Evolutionary conservation across 176 grass and related monocot species (phyloP).

Genomic region (Musa acuminata): DNA sequence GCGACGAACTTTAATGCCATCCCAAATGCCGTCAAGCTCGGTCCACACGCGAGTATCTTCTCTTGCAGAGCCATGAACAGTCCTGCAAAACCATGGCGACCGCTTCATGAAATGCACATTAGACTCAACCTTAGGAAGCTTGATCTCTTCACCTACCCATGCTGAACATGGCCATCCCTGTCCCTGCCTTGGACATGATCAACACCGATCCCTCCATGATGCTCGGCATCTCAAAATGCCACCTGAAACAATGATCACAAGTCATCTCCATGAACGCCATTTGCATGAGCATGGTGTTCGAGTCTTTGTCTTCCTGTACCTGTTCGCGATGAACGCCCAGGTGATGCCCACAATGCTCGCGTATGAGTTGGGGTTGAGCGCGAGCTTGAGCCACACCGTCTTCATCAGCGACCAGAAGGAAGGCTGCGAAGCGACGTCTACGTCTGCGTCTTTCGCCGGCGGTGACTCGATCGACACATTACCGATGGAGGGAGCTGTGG

Average conservation of each 20-base stretch:
- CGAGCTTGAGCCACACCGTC: constrained; percentile 51
- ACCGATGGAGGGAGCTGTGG: constrained; percentile 28
- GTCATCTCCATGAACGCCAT: too few species aligned
- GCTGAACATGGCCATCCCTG: constrained; percentile 83
- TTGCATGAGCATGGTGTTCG: too few species aligned
- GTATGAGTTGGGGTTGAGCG: constrained; percentile 60
- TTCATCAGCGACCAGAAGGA: constrained; percentile 47
- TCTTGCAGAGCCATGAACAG: constrained; percentile 68
- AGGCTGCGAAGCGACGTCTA: constrained; percentile 12
- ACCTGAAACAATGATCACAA: constrained; percentile 24
- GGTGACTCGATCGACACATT: constrained; percentile 39
- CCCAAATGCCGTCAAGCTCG: constrained; percentile 33
- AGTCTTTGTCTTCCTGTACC: constrained; percentile 15
- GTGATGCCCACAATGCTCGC: constrained; percentile 65
- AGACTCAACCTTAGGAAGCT: too few species aligned
- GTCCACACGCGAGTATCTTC: constrained; percentile 50
- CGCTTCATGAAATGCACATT: too few species aligned
- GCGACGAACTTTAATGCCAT: constrained; percentile 52
- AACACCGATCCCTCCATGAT: constrained; percentile 66
- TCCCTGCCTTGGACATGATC: constrained; percentile 75
- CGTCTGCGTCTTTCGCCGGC: constrained; percentile 23
- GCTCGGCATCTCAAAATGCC: constrained; percentile 73
- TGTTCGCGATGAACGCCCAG: constrained; percentile 56
- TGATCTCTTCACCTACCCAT: constrained; percentile 39
- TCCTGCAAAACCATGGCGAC: constrained; percentile 14